Conservation (phyloP, 345 rosid species). For the Fremontodendron californicum region DNA sequence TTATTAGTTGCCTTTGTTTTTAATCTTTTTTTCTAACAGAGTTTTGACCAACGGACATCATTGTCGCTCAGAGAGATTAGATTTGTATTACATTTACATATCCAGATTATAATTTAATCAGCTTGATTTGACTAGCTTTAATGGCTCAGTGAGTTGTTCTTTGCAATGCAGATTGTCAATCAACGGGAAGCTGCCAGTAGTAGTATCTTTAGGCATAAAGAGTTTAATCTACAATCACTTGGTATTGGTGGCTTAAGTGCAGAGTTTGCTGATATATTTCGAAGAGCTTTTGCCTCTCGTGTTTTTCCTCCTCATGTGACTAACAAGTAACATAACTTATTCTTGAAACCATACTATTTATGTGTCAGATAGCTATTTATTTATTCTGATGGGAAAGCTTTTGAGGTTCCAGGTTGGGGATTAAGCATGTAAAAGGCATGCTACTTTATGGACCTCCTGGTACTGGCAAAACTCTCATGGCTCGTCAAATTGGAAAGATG, state of each 20-base stretch:
- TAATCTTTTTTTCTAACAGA: background rate
- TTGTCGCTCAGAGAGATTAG: background rate
- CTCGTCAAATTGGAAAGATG: no score
- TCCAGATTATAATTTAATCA: background rate
- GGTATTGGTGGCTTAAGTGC: slow-evolving; percentile 98
- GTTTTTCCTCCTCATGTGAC: slow-evolving; percentile 97
- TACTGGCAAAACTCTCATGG: no score
- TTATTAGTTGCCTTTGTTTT: slow-evolving; percentile 4
- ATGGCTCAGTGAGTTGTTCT: slow-evolving; percentile 15
- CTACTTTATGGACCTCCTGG: slow-evolving; percentile 91
- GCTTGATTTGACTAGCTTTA: background rate
- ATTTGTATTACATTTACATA: background rate
- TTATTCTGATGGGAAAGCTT: slow-evolving; percentile 16
- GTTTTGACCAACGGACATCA: background rate
- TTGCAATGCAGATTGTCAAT: slow-evolving; percentile 62
- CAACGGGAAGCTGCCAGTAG: slow-evolving; percentile 98
- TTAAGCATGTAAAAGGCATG: slow-evolving; percentile 95
- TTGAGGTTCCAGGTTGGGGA: slow-evolving; percentile 80
- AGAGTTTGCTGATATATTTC: slow-evolving; percentile 94
- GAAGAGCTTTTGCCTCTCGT: slow-evolving; percentile 99
- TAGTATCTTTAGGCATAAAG: slow-evolving; percentile 85
- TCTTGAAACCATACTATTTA: slow-evolving; percentile 15
- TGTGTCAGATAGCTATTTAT: slow-evolving; percentile 7
- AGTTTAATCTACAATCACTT: slow-evolving; percentile 83
- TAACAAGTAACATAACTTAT: slow-evolving; percentile 53